Base-by-base conservation (phyloP, 1,284 basidiomycete species). In the Trametes sp. region DNA sequence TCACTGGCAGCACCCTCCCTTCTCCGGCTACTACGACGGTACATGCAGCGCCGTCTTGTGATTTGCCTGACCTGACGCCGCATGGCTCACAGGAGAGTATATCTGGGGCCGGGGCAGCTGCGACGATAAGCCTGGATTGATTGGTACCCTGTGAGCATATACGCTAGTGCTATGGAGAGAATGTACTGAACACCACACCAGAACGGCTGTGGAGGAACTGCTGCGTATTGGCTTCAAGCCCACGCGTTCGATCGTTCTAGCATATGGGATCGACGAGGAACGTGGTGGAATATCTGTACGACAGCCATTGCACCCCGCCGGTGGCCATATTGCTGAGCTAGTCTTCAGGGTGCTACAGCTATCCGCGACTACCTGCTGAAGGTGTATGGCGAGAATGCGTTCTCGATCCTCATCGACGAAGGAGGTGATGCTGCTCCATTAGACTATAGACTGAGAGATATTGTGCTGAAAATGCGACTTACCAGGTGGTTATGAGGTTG, bases 251-350 rank as follows among this genome's bases (percentile, higher is more conserved):
- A 75, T 92, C 46, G 79, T 92, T 14, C 76, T 90, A 26, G 84
- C 86, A 2, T 87, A 85, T 61, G 91, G 91, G 14, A 87, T 86
- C 54, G 90, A 93, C 70, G 91, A 92, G 69, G 90, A 93, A 74
- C 75, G 80, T 2, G 78, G 82, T 24, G 87, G 88, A 4, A 73
- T 79, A 36, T 79, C 80, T 5, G 83, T 82, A 62, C 57, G 75
- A 73, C 75, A 58, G 63, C 2, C 51, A 14, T 16, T 1, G 1
- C 1, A 14, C 26, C 28, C 9, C 14, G 8, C 9, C n/a, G 1
- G 13, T 14, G 31, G 13, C 23, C 13, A 42, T 45, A 9, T n/a
- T 2, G 29, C 33, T 56, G 1, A 59, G 1, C 3, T 2, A 6
- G 0, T 11, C 10, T 16, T 2, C 61, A 85, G 81, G 87, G 86